Conservation (phyloP, 176 grass and related monocot species). For the Elymus sibiricus region DNA sequence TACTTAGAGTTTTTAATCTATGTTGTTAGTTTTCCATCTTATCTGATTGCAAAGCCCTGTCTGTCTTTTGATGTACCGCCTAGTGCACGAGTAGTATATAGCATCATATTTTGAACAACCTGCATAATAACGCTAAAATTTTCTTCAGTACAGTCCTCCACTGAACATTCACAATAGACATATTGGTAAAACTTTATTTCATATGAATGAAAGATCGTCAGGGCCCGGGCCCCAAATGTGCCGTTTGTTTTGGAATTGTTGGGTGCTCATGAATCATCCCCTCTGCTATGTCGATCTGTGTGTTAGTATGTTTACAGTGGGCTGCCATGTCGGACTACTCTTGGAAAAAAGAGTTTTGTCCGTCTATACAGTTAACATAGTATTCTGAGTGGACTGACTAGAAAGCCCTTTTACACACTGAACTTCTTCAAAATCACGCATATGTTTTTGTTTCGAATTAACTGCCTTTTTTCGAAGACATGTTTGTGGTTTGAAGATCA, state of each 20-base stretch:
- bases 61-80: slow-evolving; percentile 13
- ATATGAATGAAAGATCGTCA: neutral
- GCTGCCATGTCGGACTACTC: neutral
- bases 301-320: too few species aligned
- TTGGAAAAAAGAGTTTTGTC: neutral
- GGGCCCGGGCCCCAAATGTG: neutral
- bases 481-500: neutral
- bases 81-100: neutral
- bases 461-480: neutral
- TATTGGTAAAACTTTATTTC: too few species aligned
- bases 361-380: neutral
- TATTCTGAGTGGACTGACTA: neutral
- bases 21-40: slow-evolving; percentile 1
- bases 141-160: neutral
- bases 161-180: neutral
- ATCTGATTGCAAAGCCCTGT: neutral
- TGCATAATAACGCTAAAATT: neutral
- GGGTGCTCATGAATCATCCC: neutral
- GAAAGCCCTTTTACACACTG: neutral
- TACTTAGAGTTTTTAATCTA: neutral
- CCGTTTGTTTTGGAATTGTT: neutral
- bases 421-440: neutral
- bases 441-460: neutral
- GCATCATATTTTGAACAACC: neutral
- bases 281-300: neutral